These are phyloP conservation scores for Davidsoniella neocaledoniae DNA, from an alignment of 2,329 filamentous ascomycete species.

Conservation along the genomic window DNA sequence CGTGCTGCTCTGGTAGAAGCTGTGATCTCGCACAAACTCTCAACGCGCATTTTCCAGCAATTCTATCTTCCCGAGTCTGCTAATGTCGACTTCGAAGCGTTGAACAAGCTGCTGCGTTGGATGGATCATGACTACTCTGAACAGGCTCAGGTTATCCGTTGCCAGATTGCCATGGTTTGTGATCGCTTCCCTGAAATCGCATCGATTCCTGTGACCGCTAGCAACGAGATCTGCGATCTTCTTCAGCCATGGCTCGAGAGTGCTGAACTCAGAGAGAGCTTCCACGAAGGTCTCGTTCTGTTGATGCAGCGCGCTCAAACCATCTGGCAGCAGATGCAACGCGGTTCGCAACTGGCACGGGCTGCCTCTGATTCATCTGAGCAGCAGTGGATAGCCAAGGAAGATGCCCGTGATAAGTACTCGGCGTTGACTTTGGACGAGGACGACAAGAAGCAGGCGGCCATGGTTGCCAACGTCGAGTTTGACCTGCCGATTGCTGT, in stretches of 20 bases:
- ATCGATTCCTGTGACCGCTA: background rate
- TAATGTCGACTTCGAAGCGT: conserved; percentile 7
- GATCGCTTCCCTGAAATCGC: conserved; percentile 9
- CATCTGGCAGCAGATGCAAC: conserved; percentile 13
- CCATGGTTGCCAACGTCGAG: conserved; percentile 5
- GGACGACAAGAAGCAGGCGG: conserved; percentile 2
- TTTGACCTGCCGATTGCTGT: conserved; percentile 9
- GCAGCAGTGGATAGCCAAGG: conserved; percentile 10
- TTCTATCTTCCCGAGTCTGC: conserved; percentile 9
- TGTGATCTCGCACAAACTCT: conserved; percentile 9
- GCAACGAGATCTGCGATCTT: conserved; percentile 3
- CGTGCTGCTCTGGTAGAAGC: conserved; percentile 11
- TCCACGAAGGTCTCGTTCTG: conserved; percentile 9
- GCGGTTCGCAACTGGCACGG: conserved; percentile 10
- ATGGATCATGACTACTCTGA: conserved; percentile 10
- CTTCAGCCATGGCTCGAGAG: conserved; percentile 7
- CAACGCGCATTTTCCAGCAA: conserved; percentile 10
- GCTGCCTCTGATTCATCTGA: conserved; percentile 5
- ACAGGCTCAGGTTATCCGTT: conserved; percentile 11
- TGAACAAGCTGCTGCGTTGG: conserved; percentile 10
- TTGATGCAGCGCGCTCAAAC: conserved; percentile 11
- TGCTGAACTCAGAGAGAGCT: conserved; percentile 4
- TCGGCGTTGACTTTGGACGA: conserved; percentile 9
- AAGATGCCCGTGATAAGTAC: conserved; percentile 10
- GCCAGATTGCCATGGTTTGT: conserved; percentile 11